Evolutionary conservation across 2,329 filamentous ascomycete genomes (phyloP).

Genomic region (Aspergillus aculeatus): DNA sequence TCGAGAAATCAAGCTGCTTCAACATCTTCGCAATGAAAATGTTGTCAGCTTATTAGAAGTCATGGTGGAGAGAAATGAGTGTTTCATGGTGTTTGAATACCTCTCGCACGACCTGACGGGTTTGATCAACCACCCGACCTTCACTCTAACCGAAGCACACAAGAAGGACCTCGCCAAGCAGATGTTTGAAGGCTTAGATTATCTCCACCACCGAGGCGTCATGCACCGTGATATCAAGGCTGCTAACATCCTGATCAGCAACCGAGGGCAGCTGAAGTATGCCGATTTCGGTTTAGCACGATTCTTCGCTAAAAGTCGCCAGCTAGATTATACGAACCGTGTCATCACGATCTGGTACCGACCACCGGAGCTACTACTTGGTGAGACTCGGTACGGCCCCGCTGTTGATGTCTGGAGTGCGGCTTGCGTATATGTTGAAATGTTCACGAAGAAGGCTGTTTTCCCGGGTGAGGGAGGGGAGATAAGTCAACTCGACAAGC

Average conservation of each 20-base stretch:
- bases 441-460: conserved; percentile 89
- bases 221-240: conserved; percentile 97
- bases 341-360: conserved; percentile 99
- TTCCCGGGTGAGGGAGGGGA: conserved; percentile 96
- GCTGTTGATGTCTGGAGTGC: conserved; percentile 96
- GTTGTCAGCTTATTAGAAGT: conserved; percentile 88
- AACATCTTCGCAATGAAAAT: conserved; percentile 86
- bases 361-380: conserved; percentile 83
- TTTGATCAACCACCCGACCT: conserved; percentile 89
- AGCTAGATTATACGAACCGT: conserved; percentile 94
- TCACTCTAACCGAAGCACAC: conserved; percentile 77
- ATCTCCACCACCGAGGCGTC: conserved; percentile 89
- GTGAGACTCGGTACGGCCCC: conserved; percentile 85
- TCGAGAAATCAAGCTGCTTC: conserved; percentile 93
- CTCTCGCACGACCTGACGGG: conserved; percentile 94
- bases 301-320: conserved; percentile 89
- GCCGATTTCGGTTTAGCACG: conserved; percentile 95
- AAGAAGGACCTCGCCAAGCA: conserved; percentile 93
- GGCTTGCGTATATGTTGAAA: conserved; percentile 93
- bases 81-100: conserved; percentile 99
- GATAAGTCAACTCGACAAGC: conserved; percentile 91
- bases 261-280: conserved; percentile 81
- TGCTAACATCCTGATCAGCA: conserved; percentile 93
- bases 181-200: conserved; percentile 89
- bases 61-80: conserved; percentile 98